Evolutionary conservation across 345 rosid species (phyloP), one percentile per base, ranked within the genome.

Genomic region (Passiflora organensis): DNA sequence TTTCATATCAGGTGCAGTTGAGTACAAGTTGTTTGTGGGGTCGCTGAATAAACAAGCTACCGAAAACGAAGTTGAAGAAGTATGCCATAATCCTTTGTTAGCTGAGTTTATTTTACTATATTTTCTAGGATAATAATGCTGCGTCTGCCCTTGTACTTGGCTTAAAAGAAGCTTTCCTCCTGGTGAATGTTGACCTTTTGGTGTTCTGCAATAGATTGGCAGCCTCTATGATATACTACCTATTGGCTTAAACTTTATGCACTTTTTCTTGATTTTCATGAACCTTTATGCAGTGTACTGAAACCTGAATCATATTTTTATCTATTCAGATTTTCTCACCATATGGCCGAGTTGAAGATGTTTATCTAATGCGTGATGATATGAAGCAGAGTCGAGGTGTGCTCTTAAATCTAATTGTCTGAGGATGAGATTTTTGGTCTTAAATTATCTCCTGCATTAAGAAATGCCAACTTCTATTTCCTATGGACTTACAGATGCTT

Each of bases 351-450:
- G 88, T 93, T 64, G 99, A 93, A 77, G 99, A 93, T 79, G 99
- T 93, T 48, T 93, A 93, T 73, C 91, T 93, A 65, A 93, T 93
- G 99, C 99, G 97, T 44, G 97, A 93, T 75, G 97, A 86, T 50
- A 68, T 66, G 75, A 93, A 82, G 83, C 99, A 89, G 74, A 89
- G 96, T 53, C 96, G 97, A 50, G 99, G 99, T 93, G 65, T 55
- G 84, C 62, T 72, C 60, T 61, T 34, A 4, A 15, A 19, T 24
- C 49, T 6, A 41, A 23, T 34, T 51, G 15, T 32, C 18, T 16
- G 17, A 65, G 24, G 21, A 45, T 34, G 20, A 41, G 2, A 15
- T 21, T 28, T 28, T 28, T 28, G 34, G 34, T 28, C 34, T 28
- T 28, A 28, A 2, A 8, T 28, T 28, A 3, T 8, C 8, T 28